These are phyloP conservation scores for Globisporangium parvum DNA, from an alignment of 352 stramenopile species.

Conservation along the genomic window DNA sequence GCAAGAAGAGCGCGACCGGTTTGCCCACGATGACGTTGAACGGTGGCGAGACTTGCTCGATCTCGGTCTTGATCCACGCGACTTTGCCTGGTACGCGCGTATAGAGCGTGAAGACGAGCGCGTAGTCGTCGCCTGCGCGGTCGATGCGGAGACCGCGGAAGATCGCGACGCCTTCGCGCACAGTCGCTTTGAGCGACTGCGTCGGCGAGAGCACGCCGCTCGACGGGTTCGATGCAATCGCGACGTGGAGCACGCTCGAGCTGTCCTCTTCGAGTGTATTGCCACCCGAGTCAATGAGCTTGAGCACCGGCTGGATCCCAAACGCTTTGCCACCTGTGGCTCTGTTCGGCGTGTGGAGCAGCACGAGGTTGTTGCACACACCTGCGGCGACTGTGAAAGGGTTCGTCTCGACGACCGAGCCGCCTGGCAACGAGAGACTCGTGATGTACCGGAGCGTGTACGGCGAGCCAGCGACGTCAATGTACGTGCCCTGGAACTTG, in stretches of 20 bases:
- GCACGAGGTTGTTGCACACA: slow-evolving; percentile 39
- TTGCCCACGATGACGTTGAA: slow-evolving; percentile 55
- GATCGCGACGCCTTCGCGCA: slow-evolving; percentile 47
- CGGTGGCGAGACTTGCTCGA: slow-evolving; percentile 47
- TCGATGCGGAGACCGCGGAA: slow-evolving; percentile 77
- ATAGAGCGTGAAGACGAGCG: slow-evolving; percentile 61
- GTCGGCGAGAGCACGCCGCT: slow-evolving; percentile 36
- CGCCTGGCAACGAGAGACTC: slow-evolving; percentile 43
- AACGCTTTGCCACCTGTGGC: slow-evolving; percentile 71
- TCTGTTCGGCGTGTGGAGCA: slow-evolving; percentile 30
- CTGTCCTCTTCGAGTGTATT: slow-evolving; percentile 64
- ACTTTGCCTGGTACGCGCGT: slow-evolving; percentile 33
- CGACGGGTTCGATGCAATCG: slow-evolving; percentile 72
- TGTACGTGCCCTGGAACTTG: slow-evolving; percentile 58
- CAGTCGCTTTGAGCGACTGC: slow-evolving; percentile 29
- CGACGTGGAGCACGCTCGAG: slow-evolving; percentile 52
- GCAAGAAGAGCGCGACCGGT: slow-evolving; percentile 39
- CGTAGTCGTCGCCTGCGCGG: slow-evolving; percentile 67
- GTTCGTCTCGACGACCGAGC: slow-evolving; percentile 56
- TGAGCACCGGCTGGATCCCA: slow-evolving; percentile 65
- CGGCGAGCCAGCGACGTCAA: slow-evolving; percentile 70
- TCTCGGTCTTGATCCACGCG: slow-evolving; percentile 34
- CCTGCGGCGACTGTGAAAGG: slow-evolving; percentile 70
- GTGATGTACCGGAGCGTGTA: slow-evolving; percentile 73
- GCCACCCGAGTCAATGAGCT: slow-evolving; percentile 65